A percentile compares a stretch with the other conserved stretches of the same genome.
phyloP scores from a whole-genome alignment of 345 rosid species.

The Raphanus raphanistrum region DNA sequence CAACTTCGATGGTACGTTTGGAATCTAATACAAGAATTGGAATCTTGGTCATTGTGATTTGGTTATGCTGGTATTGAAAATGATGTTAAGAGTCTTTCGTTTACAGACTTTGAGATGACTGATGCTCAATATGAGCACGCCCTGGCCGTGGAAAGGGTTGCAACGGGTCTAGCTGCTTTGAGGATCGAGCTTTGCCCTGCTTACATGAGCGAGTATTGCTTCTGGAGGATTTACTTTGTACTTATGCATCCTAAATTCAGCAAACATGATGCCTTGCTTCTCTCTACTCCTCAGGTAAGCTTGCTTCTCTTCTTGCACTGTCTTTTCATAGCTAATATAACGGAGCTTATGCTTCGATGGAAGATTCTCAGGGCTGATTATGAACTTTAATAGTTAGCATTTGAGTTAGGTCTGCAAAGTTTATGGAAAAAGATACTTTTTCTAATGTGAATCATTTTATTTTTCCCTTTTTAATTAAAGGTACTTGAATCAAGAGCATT shows the following conservation, averaged over 20 bases:
- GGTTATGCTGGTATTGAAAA: no score
- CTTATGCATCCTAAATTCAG: constrained; percentile 85
- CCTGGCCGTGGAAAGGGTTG: constrained; percentile 66
- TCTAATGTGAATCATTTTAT: constrained; percentile 7
- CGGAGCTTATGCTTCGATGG: neutral
- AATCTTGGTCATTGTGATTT: no score
- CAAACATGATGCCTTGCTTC: constrained; percentile 69
- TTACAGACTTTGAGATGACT: constrained; percentile 70
- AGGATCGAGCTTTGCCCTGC: constrained; percentile 90
- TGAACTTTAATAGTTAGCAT: neutral
- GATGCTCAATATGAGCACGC: constrained; percentile 81
- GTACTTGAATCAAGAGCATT: constrained; percentile 77
- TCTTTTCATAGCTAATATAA: neutral
- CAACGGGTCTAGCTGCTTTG: constrained; percentile 72
- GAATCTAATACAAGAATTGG: no score
- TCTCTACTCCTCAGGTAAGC: constrained; percentile 82
- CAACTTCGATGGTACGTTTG: constrained; percentile 56
- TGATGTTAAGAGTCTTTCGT: no score
- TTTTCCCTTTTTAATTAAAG: constrained; percentile 29
- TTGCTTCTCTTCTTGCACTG: constrained; percentile 4
- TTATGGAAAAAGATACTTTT: neutral
- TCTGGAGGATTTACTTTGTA: constrained; percentile 98
- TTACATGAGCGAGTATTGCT: constrained; percentile 84
- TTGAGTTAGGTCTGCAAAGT: neutral
- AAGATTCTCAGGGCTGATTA: neutral